These are phyloP conservation scores for Aspergillus terreus DNA, from an alignment of 2,329 filamentous ascomycete genomes.

Conservation along the genomic window DNA sequence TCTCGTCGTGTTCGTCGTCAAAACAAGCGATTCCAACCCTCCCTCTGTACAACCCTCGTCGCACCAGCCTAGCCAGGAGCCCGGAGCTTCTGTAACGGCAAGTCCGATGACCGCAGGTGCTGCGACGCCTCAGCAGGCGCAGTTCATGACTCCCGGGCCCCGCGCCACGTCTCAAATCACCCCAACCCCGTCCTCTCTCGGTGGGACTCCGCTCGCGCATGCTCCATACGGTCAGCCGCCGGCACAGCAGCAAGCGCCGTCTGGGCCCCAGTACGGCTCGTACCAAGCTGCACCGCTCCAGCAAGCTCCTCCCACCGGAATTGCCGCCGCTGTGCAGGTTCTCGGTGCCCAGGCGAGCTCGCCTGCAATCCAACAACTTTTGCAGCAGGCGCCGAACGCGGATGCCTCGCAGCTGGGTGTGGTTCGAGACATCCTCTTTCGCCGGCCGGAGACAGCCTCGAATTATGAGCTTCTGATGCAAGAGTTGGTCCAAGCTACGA, in stretches of 20 bases:
- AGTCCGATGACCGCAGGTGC: constrained; percentile 30
- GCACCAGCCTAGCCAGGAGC: constrained; percentile 35
- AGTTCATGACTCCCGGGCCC: constrained; percentile 22
- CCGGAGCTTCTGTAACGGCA: constrained; percentile 29
- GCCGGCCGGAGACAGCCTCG: constrained; percentile 61
- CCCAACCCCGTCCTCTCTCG: constrained; percentile 20
- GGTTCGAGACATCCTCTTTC: constrained; percentile 64
- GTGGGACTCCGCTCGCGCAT: constrained; percentile 12
- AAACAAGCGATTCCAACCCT: constrained; percentile 50
- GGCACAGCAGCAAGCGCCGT: constrained; percentile 13
- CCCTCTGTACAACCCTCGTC: constrained; percentile 40
- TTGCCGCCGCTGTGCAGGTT: constrained; percentile 58
- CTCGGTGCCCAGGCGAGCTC: constrained; percentile 61
- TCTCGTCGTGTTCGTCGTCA: constrained; percentile 79
- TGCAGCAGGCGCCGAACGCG: constrained; percentile 66
- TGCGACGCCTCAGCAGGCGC: constrained; percentile 25
- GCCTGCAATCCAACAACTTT: constrained; percentile 65
- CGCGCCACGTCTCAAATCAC: constrained; percentile 17
- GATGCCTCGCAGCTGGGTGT: constrained; percentile 70
- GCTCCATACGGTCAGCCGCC: constrained; percentile 17
- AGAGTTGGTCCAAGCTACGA: constrained; percentile 36
- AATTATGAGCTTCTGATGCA: constrained; percentile 48
- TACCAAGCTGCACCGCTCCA: constrained; percentile 14
- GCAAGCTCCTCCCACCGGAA: constrained; percentile 40
- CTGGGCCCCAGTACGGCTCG: constrained; percentile 24